Evolutionary conservation across 495 filamentous ascomycete genomes (phyloP).

Genomic region (Venustampulla echinocandica): DNA sequence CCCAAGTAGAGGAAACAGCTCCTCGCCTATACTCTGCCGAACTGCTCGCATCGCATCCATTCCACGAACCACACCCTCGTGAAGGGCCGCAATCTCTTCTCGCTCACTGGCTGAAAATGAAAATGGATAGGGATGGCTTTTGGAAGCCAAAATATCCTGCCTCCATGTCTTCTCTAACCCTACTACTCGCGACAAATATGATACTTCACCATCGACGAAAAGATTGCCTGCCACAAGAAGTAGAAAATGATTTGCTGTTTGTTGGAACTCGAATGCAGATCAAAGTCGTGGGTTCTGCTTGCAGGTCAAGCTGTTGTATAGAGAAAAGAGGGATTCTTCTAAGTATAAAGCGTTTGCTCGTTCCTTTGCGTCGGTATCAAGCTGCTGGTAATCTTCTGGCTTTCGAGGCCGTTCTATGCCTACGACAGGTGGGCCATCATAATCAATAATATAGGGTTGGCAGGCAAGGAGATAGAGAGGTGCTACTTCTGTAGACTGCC

Average conservation of each 20-base stretch:
- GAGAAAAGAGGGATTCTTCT: neutral
- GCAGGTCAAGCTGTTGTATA: neutral
- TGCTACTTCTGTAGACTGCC: constrained; percentile 26
- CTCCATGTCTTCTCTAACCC: neutral
- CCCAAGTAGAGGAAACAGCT: neutral
- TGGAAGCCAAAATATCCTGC: neutral
- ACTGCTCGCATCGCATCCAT: neutral
- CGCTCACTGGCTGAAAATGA: neutral
- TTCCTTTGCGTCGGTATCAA: neutral
- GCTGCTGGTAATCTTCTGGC: neutral
- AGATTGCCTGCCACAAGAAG: neutral
- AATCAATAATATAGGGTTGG: constrained; percentile 25
- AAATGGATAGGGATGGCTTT: neutral
- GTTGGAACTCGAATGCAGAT: constrained; percentile 2
- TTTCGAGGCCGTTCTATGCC: neutral
- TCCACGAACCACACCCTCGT: neutral
- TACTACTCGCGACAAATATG: neutral
- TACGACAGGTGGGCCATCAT: constrained; percentile 10
- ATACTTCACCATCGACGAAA: neutral
- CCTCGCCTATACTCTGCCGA: neutral
- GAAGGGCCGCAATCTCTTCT: neutral
- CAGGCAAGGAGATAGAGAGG: constrained; percentile 27
- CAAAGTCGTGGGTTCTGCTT: neutral
- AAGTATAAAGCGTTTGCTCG: neutral
- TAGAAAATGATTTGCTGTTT: neutral